Percentiles rank a stretch among this genome's conserved stretches.
phyloP scores from a whole-genome alignment of 768 basidiomycete genomes.

The Rickenella mellea region DNA sequence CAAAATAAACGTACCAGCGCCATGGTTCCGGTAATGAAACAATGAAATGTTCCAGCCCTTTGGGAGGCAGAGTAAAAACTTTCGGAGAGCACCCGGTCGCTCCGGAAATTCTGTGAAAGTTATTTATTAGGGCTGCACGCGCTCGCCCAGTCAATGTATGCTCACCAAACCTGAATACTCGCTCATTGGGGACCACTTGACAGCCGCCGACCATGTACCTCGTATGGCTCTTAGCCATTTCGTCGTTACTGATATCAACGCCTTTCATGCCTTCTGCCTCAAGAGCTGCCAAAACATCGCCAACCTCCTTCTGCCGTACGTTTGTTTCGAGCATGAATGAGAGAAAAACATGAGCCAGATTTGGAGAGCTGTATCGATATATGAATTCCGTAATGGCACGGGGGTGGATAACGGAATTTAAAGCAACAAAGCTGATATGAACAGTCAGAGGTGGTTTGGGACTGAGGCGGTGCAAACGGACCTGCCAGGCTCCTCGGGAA shows the following conservation, averaged over 20 bases:
- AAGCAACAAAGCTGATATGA: slow-evolving; percentile 62
- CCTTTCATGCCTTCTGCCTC: slow-evolving; percentile 67
- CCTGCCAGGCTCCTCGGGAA: slow-evolving; percentile 92
- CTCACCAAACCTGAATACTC: slow-evolving; percentile 89
- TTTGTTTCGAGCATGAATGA: slow-evolving; percentile 78
- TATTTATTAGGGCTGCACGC: not conserved
- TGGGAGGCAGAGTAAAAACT: slow-evolving; percentile 78
- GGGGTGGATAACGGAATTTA: slow-evolving; percentile 84
- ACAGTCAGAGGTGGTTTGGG: slow-evolving; percentile 4
- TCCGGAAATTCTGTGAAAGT: slow-evolving; percentile 80
- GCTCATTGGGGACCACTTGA: slow-evolving; percentile 67
- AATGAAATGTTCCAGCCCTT: slow-evolving; percentile 89
- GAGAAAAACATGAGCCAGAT: slow-evolving; percentile 76
- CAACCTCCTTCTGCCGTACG: slow-evolving; percentile 50
- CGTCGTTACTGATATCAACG: slow-evolving; percentile 87
- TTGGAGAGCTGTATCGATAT: slow-evolving; percentile 75
- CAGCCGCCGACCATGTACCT: slow-evolving; percentile 93
- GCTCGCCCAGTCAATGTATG: slow-evolving; percentile 6
- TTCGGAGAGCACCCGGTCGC: slow-evolving; percentile 81
- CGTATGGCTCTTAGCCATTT: slow-evolving; percentile 90
- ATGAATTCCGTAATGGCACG: slow-evolving; percentile 92
- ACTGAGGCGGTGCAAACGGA: slow-evolving; percentile 20
- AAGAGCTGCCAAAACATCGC: slow-evolving; percentile 54
- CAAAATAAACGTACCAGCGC: slow-evolving; percentile 58
- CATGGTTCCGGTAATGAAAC: slow-evolving; percentile 98